Base-by-base conservation (phyloP, 306 rosid species). In the Trifolium subterraneum region DNA sequence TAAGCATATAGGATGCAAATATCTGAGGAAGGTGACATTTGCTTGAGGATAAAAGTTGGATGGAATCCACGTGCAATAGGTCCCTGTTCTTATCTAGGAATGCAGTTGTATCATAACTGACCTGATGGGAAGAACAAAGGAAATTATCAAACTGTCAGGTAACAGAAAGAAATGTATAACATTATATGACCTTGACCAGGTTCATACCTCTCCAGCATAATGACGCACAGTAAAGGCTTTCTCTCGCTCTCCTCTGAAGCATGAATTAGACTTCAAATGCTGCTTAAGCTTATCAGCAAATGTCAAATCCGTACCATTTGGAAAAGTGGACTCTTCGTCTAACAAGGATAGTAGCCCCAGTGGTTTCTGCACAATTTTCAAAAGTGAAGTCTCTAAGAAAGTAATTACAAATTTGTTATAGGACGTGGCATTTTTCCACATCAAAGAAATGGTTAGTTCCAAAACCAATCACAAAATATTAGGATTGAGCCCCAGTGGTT, bases 81-180 rank as follows among this genome's bases (percentile, higher is more conserved):
- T 95, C 99, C 80, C 99, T 88, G 80, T 95, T 95, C 89, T 95
- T 95, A 75, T 95, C 99, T 85, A 95, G 82, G 89, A 95, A 95
- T 72, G 96, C 95, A 78, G 90, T 85, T 70, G 98, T 95, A 84
- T 92, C 98, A 74, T 95, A 95, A 4, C 86, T 83, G 74, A 95
- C 99, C 99, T 95, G 92, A 68, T 77, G 70, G 70, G 71, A 84
- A 78, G 60, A 81, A 70, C 68, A 83, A 78, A 70, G 58, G 55
- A 72, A 80, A 81, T 64, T n/a, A 73, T 79, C 82, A 87, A 79
- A 84, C 68, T 71, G 75, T 76, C 72, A 80, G 84, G 68, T 41
- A 79, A 67, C 48, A 54, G 70, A 66, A 33, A 63, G 63, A 76
- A 81, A 5, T 50, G 33, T 10, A 61, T 19, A 6, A 47, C 65